phyloP scores from a whole-genome alignment of 1,284 basidiomycete genomes.

The Cutaneotrichosporon dermatis region DNA sequence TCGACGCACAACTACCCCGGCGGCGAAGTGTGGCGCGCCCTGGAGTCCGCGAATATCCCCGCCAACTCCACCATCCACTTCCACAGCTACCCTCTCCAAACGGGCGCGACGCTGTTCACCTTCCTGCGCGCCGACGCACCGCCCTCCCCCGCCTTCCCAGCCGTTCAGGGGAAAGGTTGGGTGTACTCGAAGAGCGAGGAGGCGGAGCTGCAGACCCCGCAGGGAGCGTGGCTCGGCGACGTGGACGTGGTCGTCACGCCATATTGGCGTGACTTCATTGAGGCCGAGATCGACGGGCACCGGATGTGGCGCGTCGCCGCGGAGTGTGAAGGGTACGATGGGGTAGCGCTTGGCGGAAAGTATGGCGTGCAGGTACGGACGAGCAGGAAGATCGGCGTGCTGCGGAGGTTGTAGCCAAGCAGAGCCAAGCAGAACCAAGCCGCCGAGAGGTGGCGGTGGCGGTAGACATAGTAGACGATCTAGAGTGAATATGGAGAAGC shows the following conservation, averaged over 20 bases:
- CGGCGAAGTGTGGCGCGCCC: slow-evolving; percentile 63
- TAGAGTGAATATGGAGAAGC: no score
- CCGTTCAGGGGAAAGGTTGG: slow-evolving; percentile 51
- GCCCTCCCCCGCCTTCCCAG: slow-evolving; percentile 14
- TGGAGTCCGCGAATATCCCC: slow-evolving; percentile 54
- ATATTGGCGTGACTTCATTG: slow-evolving; percentile 18
- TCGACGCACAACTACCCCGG: slow-evolving; percentile 86
- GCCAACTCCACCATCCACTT: slow-evolving; percentile 33
- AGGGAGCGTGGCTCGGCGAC: slow-evolving; percentile 25
- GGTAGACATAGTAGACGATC: no score
- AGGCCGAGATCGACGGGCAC: slow-evolving; percentile 1
- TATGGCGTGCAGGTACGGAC: slow-evolving; percentile 4
- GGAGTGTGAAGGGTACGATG: slow-evolving; percentile 20
- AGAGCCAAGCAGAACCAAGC: no score
- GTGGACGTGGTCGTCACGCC: slow-evolving; percentile 41
- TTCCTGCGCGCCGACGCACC: slow-evolving; percentile 61
- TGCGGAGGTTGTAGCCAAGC: slow-evolving; percentile 5
- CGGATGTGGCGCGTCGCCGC: slow-evolving; percentile 24
- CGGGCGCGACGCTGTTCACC: slow-evolving; percentile 83
- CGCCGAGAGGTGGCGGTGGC: no score
- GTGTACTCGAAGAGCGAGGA: slow-evolving; percentile 74
- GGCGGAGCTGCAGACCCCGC: slow-evolving; percentile 49
- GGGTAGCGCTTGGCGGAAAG: slow-evolving; percentile 14
- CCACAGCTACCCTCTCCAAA: slow-evolving; percentile 56
- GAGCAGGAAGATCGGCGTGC: slow-evolving; percentile 9